Evolutionary conservation across 495 filamentous ascomycete genomes (phyloP).

Genomic region (Rostrohypoxylon terebratum): DNA sequence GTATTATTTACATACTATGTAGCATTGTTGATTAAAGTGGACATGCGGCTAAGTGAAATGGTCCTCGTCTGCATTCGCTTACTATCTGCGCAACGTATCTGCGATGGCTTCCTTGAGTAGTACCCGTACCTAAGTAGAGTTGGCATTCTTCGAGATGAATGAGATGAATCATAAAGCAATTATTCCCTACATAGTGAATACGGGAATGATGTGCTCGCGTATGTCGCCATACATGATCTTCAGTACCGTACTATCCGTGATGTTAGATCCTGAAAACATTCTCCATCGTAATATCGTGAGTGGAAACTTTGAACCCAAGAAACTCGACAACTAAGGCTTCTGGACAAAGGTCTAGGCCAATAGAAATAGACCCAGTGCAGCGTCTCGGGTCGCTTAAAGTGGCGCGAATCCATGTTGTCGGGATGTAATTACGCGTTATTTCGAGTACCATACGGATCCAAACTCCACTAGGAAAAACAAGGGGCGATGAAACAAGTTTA

Average conservation of each 20-base stretch:
- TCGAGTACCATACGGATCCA: slow-evolving; percentile 5
- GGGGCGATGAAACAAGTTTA: background rate
- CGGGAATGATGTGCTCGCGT: slow-evolving; percentile 13
- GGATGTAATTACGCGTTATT: slow-evolving; percentile 27
- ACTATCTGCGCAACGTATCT: background rate
- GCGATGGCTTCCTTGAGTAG: background rate
- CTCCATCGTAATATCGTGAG: background rate
- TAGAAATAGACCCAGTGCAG: slow-evolving; percentile 35
- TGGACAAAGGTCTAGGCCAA: slow-evolving; percentile 21
- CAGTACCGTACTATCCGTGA: slow-evolving; percentile 14
- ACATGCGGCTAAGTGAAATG: background rate
- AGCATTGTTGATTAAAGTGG: background rate
- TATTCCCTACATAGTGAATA: background rate
- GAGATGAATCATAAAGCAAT: background rate
- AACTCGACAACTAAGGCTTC: slow-evolving; percentile 5
- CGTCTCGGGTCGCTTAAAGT: slow-evolving; percentile 41
- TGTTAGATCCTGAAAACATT: slow-evolving; percentile 19
- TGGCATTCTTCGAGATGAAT: too few relatives aligned
- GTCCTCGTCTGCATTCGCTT: slow-evolving; percentile 9
- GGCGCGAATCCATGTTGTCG: slow-evolving; percentile 20
- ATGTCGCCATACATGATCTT: slow-evolving; percentile 32
- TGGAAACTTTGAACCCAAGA: slow-evolving; percentile 9
- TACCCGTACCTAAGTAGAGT: too few relatives aligned
- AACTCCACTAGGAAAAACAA: slow-evolving; percentile 18
- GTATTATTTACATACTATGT: background rate